phyloP scores from a whole-genome alignment of 257 asterid species.

The Rauvolfia tetraphylla region DNA sequence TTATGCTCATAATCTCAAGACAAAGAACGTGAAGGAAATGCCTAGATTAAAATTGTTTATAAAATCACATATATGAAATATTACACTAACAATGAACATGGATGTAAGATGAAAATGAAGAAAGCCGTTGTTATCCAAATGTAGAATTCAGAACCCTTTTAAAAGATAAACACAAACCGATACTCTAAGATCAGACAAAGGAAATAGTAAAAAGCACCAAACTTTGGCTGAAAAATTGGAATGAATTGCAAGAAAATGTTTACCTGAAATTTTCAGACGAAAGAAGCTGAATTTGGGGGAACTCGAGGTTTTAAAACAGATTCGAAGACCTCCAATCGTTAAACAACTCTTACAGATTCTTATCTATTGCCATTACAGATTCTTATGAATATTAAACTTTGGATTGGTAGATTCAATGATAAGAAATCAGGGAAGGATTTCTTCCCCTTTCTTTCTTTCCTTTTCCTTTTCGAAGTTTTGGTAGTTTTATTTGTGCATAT shows the following conservation, averaged over 20 bases:
- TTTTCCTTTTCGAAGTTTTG: background rate
- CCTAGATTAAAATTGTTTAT: background rate
- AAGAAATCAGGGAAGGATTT: background rate
- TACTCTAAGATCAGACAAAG: background rate
- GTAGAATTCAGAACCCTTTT: background rate
- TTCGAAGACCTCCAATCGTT: background rate
- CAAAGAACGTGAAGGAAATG: background rate
- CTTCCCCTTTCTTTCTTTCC: background rate
- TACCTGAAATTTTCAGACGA: slow-evolving; percentile 12
- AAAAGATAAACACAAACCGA: background rate
- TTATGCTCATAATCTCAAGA: background rate
- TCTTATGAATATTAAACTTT: background rate
- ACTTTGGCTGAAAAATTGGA: background rate
- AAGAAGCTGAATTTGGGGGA: background rate
- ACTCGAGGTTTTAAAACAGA: background rate
- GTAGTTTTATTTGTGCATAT: background rate
- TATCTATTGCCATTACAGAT: background rate
- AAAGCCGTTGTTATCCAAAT: background rate
- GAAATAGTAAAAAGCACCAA: background rate
- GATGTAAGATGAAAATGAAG: background rate
- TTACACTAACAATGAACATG: background rate
- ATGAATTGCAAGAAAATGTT: background rate
- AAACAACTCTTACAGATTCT: background rate
- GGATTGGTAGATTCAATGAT: background rate
- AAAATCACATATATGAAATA: background rate